Base-by-base conservation (phyloP, 208 protist species). In the Trypanosoma vivax region DNA sequence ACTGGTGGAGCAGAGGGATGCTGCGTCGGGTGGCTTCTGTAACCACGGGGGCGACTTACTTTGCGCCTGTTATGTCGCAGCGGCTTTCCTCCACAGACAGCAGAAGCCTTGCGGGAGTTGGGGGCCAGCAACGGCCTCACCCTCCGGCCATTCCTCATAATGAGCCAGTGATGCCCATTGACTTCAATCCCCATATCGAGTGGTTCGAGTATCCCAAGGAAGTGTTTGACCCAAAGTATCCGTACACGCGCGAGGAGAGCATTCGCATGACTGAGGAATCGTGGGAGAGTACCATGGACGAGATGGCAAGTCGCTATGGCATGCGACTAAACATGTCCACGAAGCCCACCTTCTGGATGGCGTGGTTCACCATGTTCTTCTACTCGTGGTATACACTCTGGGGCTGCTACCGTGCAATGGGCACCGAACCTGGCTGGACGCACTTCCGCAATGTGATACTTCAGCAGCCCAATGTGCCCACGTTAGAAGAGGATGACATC, bases 171-270 rank as follows among this genome's bases (percentile, higher is more conserved):
- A 35, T 81, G 21, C 87, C 87, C 0, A 88, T 94, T 73, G 87
- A 94, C 73, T 90, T 94, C 64, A 94, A 91, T 60, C 87, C 87
- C 3, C 87, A 94, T 62, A 94, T 94, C 59, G 82, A 94, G 61
- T 94, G 82, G 82, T 94, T 89, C 58, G 87, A 94, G 63, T 94
- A 88, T 57, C 87, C 87, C 0, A 94, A 94, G 52, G 82, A 94
- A 41, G 76, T 94, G 29, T 94, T 90, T 38, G 79, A 90, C 50
- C 83, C 87, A 21, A 90, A 89, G 67, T 94, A 79, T 57, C 87
- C 87, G 5, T 94, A 90, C 74, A 94, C 87, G 1, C 82, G 83
- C 31, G 87, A 94, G 64, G 80, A 94, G 61, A 81, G 78, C 52
- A 89, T 94, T 52, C 87, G 87, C 57, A 88, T 90, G 78, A 89